Conservation (phyloP, 164 flowering plant species). For the Tetrastigma voinierianum region DNA sequence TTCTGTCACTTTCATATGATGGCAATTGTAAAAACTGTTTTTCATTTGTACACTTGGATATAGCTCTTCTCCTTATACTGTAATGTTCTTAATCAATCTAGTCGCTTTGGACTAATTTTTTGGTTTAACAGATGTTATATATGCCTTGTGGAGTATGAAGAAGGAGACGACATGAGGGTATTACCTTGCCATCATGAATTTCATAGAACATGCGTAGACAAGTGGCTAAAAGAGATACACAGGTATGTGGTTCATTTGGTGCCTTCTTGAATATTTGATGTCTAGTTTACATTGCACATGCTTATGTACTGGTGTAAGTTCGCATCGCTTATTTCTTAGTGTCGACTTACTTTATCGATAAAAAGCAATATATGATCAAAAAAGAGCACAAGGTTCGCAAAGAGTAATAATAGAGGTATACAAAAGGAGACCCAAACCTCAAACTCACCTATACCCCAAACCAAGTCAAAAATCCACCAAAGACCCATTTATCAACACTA, state of each 20-base stretch:
- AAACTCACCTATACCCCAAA: too few relatives aligned
- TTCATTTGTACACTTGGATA: too few relatives aligned
- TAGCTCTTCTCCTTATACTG: not conserved
- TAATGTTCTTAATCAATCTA: not conserved
- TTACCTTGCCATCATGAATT: conserved; percentile 92
- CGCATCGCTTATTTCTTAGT: too few relatives aligned
- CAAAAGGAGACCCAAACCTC: too few relatives aligned
- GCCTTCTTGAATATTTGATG: not conserved
- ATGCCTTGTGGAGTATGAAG: conserved; percentile 95
- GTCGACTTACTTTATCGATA: too few relatives aligned
- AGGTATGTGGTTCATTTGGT: conserved; percentile 42
- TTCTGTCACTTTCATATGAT: too few relatives aligned
- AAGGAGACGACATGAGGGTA: conserved; percentile 72
- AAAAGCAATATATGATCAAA: too few relatives aligned
- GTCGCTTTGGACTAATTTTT: not conserved
- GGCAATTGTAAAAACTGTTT: too few relatives aligned
- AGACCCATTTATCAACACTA: too few relatives aligned
- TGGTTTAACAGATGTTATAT: conserved; percentile 69
- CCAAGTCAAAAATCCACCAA: too few relatives aligned
- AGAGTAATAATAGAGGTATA: too few relatives aligned
- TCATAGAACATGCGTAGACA: conserved; percentile 78
- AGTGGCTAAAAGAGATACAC: conserved; percentile 97
- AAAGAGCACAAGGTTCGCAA: too few relatives aligned
- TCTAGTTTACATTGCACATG: not conserved
- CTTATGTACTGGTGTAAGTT: not conserved